A percentile compares a stretch with the other conserved stretches of the same genome.
Conservation (phyloP, 2,329 filamentous ascomycete species). For the Ascochyta lentis region DNA sequence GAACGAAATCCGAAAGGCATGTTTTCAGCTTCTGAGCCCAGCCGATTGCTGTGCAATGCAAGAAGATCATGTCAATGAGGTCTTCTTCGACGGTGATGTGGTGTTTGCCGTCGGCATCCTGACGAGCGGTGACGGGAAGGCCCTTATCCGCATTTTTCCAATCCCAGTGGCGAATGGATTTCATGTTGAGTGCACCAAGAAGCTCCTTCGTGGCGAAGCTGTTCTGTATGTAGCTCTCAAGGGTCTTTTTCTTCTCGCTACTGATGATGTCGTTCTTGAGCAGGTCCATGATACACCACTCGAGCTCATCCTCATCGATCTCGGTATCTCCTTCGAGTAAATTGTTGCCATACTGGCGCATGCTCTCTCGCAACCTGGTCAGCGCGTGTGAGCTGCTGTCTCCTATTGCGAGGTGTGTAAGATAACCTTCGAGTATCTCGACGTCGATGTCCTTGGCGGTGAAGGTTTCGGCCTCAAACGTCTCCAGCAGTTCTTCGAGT, state of each 20-base stretch:
- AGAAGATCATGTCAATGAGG: conserved; percentile 37
- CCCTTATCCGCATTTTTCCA: conserved; percentile 32
- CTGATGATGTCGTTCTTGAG: conserved; percentile 58
- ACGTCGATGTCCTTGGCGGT: conserved; percentile 23
- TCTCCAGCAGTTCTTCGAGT: conserved; percentile 60
- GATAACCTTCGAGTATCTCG: conserved; percentile 30
- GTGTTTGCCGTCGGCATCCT: conserved; percentile 31
- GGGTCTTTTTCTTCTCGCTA: conserved; percentile 53
- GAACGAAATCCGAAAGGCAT: conserved; percentile 11
- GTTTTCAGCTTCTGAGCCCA: conserved; percentile 33
- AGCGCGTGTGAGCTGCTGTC: conserved; percentile 8
- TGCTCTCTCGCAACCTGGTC: conserved; percentile 16
- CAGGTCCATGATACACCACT: conserved; percentile 57
- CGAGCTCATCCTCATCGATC: conserved; percentile 53
- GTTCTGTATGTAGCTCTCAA: conserved; percentile 37
- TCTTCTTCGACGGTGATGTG: conserved; percentile 36
- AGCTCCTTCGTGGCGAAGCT: conserved; percentile 32
- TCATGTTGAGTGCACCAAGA: conserved; percentile 31
- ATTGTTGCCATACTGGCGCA: conserved; percentile 24
- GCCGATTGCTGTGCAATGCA: conserved; percentile 29
- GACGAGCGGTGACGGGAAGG: conserved; percentile 29
- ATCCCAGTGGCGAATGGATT: conserved; percentile 34
- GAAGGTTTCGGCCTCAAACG: conserved; percentile 35
- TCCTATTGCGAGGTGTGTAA: conserved; percentile 21
- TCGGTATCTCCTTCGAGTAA: conserved; percentile 26